Percentiles rank a stretch among this genome's conserved stretches.
Conservation (phyloP, 1,284 basidiomycete genomes). For the Exobasidium cylindrosporum region DNA sequence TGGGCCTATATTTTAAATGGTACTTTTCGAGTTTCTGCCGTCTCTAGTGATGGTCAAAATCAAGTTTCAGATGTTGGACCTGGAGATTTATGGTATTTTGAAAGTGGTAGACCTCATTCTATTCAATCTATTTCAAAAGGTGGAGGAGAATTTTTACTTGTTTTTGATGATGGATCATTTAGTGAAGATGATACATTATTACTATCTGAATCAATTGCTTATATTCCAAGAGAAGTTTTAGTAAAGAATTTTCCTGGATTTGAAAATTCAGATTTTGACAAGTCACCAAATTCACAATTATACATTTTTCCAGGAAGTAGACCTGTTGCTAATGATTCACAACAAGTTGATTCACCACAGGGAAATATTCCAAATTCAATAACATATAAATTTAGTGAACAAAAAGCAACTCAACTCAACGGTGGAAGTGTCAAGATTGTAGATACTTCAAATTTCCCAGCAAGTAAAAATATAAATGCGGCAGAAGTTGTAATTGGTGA, state of each 20-base stretch:
- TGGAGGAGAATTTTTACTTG: constrained; percentile 69
- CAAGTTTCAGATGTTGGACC: constrained; percentile 57
- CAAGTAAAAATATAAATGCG: not conserved
- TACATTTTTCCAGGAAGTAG: constrained; percentile 41
- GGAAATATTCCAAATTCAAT: constrained; percentile 63
- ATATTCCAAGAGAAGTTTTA: constrained; percentile 66
- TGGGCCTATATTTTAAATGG: constrained; percentile 40
- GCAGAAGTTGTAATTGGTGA: not conserved
- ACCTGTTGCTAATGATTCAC: constrained; percentile 44
- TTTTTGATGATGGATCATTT: constrained; percentile 50
- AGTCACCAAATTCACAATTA: constrained; percentile 44
- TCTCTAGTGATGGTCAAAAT: constrained; percentile 66
- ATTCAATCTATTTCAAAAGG: constrained; percentile 65
- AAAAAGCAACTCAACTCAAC: constrained; percentile 57
- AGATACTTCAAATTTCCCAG: constrained; percentile 63
- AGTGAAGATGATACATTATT: constrained; percentile 15
- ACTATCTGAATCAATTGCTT: constrained; percentile 57
- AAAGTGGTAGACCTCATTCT: constrained; percentile 60
- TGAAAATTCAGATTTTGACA: constrained; percentile 20
- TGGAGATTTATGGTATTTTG: constrained; percentile 34
- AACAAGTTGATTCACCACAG: constrained; percentile 59
- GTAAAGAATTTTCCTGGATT: constrained; percentile 64
- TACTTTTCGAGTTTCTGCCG: constrained; percentile 59
- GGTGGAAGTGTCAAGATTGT: constrained; percentile 68
- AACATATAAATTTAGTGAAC: constrained; percentile 62